Conservation (phyloP, 306 rosid species). For the Trichosanthes cucumerina region DNA sequence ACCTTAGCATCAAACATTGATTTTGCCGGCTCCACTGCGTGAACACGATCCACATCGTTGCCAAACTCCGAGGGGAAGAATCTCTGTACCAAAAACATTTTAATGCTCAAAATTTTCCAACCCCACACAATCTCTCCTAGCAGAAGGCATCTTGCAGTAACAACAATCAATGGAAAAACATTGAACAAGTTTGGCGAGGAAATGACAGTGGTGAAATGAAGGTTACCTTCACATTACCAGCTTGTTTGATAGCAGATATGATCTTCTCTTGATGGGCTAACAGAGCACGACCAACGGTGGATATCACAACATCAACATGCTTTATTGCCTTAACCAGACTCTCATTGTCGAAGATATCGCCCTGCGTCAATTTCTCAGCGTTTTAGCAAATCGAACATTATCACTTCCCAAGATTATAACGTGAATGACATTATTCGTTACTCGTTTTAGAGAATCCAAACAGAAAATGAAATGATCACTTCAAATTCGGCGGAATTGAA, state of each 20-base stretch:
- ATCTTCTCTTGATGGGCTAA: constrained; percentile 21
- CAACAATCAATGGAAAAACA: background rate
- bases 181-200: background rate
- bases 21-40: constrained; percentile 37
- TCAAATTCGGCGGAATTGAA: background rate
- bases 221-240: constrained; percentile 31
- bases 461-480: background rate
- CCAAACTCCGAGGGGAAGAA: constrained; percentile 37
- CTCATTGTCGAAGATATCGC: constrained; percentile 24
- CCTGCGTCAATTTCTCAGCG: constrained; percentile 10
- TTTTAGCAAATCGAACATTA: background rate
- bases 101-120: background rate
- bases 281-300: constrained; percentile 22
- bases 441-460: background rate
- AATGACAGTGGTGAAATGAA: background rate
- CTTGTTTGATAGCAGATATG: constrained; percentile 31
- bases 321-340: constrained; percentile 26
- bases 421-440: background rate
- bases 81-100: constrained; percentile 15
- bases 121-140: background rate
- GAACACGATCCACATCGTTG: constrained; percentile 30
- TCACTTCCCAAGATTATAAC: background rate
- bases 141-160: background rate
- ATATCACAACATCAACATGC: constrained; percentile 33
- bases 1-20: constrained; percentile 19